A percentile compares a stretch with the other conserved stretches of the same genome.
Conservation (phyloP, 1,284 basidiomycete species). For the Naganishia sp. region DNA sequence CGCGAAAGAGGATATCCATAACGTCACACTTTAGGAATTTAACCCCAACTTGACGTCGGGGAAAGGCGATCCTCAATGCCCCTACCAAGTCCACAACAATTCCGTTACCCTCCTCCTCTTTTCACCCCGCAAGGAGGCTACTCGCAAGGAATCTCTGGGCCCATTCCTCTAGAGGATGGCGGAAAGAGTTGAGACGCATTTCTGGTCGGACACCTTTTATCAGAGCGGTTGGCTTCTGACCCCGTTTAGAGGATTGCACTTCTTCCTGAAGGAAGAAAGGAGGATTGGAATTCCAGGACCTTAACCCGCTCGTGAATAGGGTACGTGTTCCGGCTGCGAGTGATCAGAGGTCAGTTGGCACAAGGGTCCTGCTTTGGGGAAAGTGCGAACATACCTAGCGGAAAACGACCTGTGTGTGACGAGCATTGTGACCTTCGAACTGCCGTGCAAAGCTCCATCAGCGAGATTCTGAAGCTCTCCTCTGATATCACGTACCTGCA, state of each 20-base stretch:
- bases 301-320: conserved; percentile 54
- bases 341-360: conserved; percentile 1
- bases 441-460: conserved; percentile 27
- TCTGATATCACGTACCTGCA: conserved; percentile 4
- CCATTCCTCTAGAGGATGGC: conserved; percentile 12
- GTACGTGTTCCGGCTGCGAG: conserved; percentile 23
- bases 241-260: conserved; percentile 47
- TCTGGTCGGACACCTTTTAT: conserved; percentile 52
- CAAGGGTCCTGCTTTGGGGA: neutral
- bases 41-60: conserved; percentile 13
- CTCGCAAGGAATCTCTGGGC: conserved; percentile 28
- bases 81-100: conserved; percentile 32
- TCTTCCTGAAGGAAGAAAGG: conserved; percentile 31
- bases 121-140: conserved; percentile 14
- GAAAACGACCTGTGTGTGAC: conserved; percentile 41
- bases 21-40: conserved; percentile 29
- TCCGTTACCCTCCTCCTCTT: conserved; percentile 29
- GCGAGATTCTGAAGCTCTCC: neutral
- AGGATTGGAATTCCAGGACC: conserved; percentile 56
- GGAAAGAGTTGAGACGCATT: conserved; percentile 45
- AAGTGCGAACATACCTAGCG: conserved; percentile 12
- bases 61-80: conserved; percentile 34
- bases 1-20: conserved; percentile 13
- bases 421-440: conserved; percentile 56
- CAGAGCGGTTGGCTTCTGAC: conserved; percentile 44